Percentiles rank a stretch among this genome's conserved stretches.
Evolutionary conservation across 2,329 filamentous ascomycete genomes (phyloP).

Genomic region (Zarea fungicola): DNA sequence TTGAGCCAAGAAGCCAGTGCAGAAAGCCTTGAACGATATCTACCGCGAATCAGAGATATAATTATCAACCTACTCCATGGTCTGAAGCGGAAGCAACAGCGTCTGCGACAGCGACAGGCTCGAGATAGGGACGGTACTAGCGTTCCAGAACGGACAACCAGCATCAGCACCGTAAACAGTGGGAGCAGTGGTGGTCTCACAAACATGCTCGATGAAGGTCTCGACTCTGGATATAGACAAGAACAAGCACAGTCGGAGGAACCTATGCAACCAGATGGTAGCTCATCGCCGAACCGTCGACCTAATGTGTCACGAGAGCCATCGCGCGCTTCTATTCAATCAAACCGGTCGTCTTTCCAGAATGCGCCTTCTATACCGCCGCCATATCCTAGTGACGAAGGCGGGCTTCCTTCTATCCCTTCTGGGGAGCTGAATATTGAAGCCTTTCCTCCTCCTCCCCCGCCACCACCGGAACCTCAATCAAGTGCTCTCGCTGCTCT

Average conservation of each 20-base stretch:
- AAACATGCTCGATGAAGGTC: slow-evolving; percentile 54
- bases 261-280: slow-evolving; percentile 23
- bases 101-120: slow-evolving; percentile 61
- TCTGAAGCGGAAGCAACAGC: slow-evolving; percentile 93
- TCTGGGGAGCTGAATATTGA: slow-evolving; percentile 49
- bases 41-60: slow-evolving; percentile 93
- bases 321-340: slow-evolving; percentile 43
- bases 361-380: slow-evolving; percentile 64
- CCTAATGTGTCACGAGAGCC: slow-evolving; percentile 45
- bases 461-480: slow-evolving; percentile 63
- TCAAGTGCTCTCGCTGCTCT: slow-evolving; percentile 87
- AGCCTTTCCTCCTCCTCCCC: slow-evolving; percentile 66
- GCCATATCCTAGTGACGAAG: slow-evolving; percentile 62
- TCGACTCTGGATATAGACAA: slow-evolving; percentile 48
- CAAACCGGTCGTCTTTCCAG: slow-evolving; percentile 65
- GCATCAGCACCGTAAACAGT: slow-evolving; percentile 54
- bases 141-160: slow-evolving; percentile 47
- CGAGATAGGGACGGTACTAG: slow-evolving; percentile 45
- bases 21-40: slow-evolving; percentile 86
- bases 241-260: slow-evolving; percentile 29
- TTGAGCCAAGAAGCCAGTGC: slow-evolving; percentile 94
- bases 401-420: slow-evolving; percentile 40
- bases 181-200: slow-evolving; percentile 51
- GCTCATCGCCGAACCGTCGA: slow-evolving; percentile 43
- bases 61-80: slow-evolving; percentile 97